Percentiles rank a stretch among this genome's conserved stretches.
Evolutionary conservation across 331 rosid genomes (phyloP).

Genomic region (Acacia pycnantha): DNA sequence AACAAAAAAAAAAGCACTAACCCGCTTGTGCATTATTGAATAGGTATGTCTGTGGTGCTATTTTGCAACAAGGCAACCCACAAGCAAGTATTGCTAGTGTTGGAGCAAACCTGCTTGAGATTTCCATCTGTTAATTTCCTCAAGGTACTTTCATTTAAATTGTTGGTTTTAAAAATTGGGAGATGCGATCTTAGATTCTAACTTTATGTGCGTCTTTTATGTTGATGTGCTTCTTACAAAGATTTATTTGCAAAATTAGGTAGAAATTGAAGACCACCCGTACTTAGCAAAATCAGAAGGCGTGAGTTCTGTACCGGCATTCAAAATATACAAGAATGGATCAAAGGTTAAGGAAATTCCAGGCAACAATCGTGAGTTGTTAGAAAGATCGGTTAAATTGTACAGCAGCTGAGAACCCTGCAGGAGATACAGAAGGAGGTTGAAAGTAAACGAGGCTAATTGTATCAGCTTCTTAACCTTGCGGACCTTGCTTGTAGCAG

Average conservation of each 20-base stretch:
- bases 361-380: constrained; percentile 50
- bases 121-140: constrained; percentile 87
- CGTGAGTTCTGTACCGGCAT: constrained; percentile 59
- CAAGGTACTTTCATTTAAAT: constrained; percentile 51
- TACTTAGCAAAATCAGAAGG: constrained; percentile 76
- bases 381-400: constrained; percentile 77
- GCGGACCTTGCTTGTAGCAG: background rate
- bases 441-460: constrained; percentile 6
- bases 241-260: constrained; percentile 39
- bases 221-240: background rate
- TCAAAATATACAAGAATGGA: constrained; percentile 87
- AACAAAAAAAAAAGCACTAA: background rate
- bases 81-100: constrained; percentile 46
- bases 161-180: background rate
- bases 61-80: constrained; percentile 63
- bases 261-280: constrained; percentile 86
- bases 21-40: background rate
- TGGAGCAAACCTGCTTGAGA: constrained; percentile 72
- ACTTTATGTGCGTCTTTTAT: background rate
- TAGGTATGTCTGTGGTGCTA: constrained; percentile 89
- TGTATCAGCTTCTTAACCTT: constrained; percentile 17
- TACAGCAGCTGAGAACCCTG: constrained; percentile 53
- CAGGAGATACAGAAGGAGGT: background rate
- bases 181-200: background rate
- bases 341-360: constrained; percentile 73